These are phyloP conservation scores for Cucurbita moschata DNA, from an alignment of 306 rosid species.

Conservation along the genomic window DNA sequence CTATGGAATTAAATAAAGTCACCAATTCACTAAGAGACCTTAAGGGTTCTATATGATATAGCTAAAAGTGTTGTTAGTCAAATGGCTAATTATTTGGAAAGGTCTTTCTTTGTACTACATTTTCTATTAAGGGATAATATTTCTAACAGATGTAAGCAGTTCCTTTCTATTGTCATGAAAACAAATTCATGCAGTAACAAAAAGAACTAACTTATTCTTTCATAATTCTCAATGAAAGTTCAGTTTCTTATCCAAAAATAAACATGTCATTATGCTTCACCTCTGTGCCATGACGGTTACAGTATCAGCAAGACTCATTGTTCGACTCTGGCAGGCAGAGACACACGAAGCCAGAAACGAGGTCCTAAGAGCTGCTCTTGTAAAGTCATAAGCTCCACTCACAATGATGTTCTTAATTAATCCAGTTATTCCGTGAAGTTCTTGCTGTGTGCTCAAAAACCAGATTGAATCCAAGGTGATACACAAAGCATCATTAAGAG, in stretches of 20 bases:
- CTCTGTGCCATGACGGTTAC: constrained; percentile 76
- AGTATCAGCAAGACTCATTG: constrained; percentile 73
- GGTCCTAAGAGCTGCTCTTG: constrained; percentile 73
- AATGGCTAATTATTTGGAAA: background rate
- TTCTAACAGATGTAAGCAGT: background rate
- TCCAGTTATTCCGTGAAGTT: constrained; percentile 46
- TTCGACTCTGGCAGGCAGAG: constrained; percentile 83
- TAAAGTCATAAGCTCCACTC: constrained; percentile 70
- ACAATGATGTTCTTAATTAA: constrained; percentile 50
- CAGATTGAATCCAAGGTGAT: constrained; percentile 71
- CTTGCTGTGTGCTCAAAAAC: constrained; percentile 61
- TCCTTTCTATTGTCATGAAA: background rate
- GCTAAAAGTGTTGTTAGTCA: background rate
- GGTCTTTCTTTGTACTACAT: background rate
- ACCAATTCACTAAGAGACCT: background rate
- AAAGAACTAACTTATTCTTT: no score
- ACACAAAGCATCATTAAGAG: constrained; percentile 76
- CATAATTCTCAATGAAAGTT: background rate
- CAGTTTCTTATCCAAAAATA: no score
- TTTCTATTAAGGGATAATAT: background rate
- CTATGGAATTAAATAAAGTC: background rate
- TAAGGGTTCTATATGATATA: background rate
- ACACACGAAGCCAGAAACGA: constrained; percentile 85
- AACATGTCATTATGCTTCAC: constrained; percentile 12
- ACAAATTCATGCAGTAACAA: background rate